A percentile compares a stretch with the other conserved stretches of the same genome.
Conservation (phyloP, 2,329 filamentous ascomycete species). For the Trichoderma semiorbis region DNA sequence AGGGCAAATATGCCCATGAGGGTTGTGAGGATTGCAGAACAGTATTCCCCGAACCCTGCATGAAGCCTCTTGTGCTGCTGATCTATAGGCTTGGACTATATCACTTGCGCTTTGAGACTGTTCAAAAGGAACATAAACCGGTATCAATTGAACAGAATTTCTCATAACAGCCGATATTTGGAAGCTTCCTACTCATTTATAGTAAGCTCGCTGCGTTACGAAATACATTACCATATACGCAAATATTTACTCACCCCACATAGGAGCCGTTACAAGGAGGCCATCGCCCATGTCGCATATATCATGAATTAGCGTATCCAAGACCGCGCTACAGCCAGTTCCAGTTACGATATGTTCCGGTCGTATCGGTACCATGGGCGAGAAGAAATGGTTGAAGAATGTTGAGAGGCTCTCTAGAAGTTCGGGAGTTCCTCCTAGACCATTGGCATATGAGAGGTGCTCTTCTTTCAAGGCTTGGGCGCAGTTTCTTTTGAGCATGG, state of each 20-base stretch:
- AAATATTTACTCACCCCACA: slow-evolving; percentile 11
- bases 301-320: slow-evolving; percentile 12
- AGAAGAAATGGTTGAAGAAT: slow-evolving; percentile 15
- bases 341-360: slow-evolving; percentile 14
- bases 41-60: slow-evolving; percentile 9
- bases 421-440: neutral
- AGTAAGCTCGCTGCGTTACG: neutral
- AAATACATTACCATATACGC: neutral
- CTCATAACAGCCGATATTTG: slow-evolving; percentile 12
- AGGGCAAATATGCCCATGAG: slow-evolving; percentile 13
- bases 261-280: slow-evolving; percentile 1
- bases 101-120: neutral
- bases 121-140: neutral
- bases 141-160: slow-evolving; percentile 10
- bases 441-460: slow-evolving; percentile 10
- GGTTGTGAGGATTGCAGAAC: slow-evolving; percentile 17
- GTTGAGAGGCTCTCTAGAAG: neutral
- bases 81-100: slow-evolving; percentile 4
- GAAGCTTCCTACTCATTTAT: slow-evolving; percentile 1
- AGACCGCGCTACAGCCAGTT: neutral
- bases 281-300: slow-evolving; percentile 13
- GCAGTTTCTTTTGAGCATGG: slow-evolving; percentile 1
- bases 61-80: neutral
- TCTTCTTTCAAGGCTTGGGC: neutral
- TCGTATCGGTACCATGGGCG: neutral